Evolutionary conservation across 129 eudicot genomes (phyloP).

Genomic region (Flaveria ramosissima): DNA sequence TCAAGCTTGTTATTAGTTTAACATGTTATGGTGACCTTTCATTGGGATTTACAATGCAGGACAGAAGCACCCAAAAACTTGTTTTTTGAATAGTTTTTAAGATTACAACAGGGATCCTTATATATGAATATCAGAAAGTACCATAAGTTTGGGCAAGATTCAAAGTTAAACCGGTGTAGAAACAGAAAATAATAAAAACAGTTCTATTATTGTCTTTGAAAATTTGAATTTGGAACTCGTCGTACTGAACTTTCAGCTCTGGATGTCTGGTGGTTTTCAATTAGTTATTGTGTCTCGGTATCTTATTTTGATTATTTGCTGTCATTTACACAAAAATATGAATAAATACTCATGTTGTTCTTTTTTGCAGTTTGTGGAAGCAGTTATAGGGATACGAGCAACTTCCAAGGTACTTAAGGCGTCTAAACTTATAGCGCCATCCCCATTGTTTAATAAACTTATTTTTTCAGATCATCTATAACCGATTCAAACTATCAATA

Average conservation of each 20-base stretch:
- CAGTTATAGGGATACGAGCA: constrained; percentile 66
- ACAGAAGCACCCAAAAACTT: neutral
- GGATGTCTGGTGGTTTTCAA: neutral
- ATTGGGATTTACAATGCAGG: neutral
- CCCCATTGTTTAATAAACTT: neutral
- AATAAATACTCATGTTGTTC: constrained; percentile 13
- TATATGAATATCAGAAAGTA: neutral
- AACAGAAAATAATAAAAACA: neutral
- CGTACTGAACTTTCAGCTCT: neutral
- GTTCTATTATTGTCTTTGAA: neutral
- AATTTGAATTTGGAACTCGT: neutral
- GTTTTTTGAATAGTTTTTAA: neutral
- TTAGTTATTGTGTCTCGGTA: neutral
- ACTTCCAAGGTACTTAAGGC: constrained; percentile 53
- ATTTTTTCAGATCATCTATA: neutral
- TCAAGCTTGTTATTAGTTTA: no score
- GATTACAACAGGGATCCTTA: neutral
- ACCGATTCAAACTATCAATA: neutral
- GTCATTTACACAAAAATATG: neutral
- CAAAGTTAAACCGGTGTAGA: neutral
- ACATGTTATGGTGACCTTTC: no score
- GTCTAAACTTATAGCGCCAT: neutral
- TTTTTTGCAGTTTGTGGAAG: constrained; percentile 84
- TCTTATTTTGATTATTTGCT: constrained; percentile 2
- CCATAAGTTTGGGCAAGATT: neutral